These are phyloP conservation scores for Odontarrhena argentea DNA, from an alignment of 345 rosid species.

Conservation along the genomic window DNA sequence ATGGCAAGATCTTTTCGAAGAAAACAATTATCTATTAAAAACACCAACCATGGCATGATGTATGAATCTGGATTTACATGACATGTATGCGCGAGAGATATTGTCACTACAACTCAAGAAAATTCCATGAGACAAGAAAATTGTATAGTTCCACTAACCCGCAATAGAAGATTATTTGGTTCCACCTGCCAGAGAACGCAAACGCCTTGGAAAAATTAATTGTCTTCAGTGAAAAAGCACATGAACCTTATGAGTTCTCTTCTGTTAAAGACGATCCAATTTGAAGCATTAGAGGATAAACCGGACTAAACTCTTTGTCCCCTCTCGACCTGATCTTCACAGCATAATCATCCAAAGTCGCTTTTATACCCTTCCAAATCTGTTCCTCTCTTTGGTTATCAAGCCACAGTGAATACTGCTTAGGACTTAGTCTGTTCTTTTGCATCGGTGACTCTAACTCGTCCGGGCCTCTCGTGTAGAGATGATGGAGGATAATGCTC, in stretches of 20 bases:
- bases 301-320: constrained; percentile 96
- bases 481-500: constrained; percentile 85
- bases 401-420: constrained; percentile 93
- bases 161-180: not conserved
- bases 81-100: constrained; percentile 10
- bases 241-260: constrained; percentile 19
- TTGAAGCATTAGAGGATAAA: constrained; percentile 90
- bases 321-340: constrained; percentile 76
- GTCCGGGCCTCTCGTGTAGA: constrained; percentile 89
- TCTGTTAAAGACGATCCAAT: constrained; percentile 71
- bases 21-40: not conserved
- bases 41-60: constrained; percentile 2
- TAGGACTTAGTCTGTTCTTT: constrained; percentile 75
- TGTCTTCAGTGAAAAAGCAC: not conserved
- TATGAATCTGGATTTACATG: constrained; percentile 23
- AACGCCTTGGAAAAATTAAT: constrained; percentile 7
- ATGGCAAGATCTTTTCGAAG: not conserved
- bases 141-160: not conserved
- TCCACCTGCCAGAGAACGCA: constrained; percentile 4
- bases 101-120: constrained; percentile 19
- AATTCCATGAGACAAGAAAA: not conserved
- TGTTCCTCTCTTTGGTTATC: constrained; percentile 97
- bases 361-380: constrained; percentile 95
- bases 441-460: constrained; percentile 87
- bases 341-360: constrained; percentile 95